Evolutionary conservation across 176 grass and related monocot genomes (phyloP).

Genomic region (Dactylis glomerata): DNA sequence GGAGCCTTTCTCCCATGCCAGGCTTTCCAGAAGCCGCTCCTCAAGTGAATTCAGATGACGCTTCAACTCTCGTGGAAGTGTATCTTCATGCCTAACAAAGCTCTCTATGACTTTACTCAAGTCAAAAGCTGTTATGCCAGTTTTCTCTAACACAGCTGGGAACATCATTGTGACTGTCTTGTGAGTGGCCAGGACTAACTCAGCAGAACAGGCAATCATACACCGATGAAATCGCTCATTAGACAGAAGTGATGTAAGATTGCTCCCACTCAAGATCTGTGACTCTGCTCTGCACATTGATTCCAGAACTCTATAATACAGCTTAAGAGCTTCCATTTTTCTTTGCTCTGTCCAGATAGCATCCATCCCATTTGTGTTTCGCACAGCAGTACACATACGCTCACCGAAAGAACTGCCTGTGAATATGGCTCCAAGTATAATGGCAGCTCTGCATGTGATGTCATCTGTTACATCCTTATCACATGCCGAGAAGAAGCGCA

Average conservation of each 20-base stretch:
- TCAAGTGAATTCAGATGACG: slow-evolving; percentile 95
- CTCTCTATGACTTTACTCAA: slow-evolving; percentile 98
- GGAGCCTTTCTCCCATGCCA: slow-evolving; percentile 98
- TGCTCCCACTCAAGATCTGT: slow-evolving; percentile 65
- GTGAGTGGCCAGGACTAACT: slow-evolving; percentile 93
- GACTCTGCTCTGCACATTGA: slow-evolving; percentile 89
- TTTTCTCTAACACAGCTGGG: slow-evolving; percentile 92
- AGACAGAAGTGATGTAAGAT: slow-evolving; percentile 76
- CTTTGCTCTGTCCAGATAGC: slow-evolving; percentile 96
- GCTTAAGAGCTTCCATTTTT: slow-evolving; percentile 86
- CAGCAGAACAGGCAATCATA: slow-evolving; percentile 96
- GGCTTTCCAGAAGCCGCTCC: slow-evolving; percentile 83
- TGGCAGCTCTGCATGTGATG: slow-evolving; percentile 60
- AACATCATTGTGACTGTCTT: slow-evolving; percentile 98
- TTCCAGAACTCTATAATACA: slow-evolving; percentile 91
- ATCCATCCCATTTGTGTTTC: slow-evolving; percentile 67
- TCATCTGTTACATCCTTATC: slow-evolving; percentile 72
- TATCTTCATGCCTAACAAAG: slow-evolving; percentile 97
- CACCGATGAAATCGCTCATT: slow-evolving; percentile 94
- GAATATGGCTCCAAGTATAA: slow-evolving; percentile 93
- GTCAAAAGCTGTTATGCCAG: slow-evolving; percentile 95
- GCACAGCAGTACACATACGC: slow-evolving; percentile 37
- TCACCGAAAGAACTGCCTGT: slow-evolving; percentile 66
- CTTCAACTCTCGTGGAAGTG: slow-evolving; percentile 91
- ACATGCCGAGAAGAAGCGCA: slow-evolving; percentile 70